Base-by-base conservation (phyloP, 176 grass and related monocot species). In the Luzula sylvatica region DNA sequence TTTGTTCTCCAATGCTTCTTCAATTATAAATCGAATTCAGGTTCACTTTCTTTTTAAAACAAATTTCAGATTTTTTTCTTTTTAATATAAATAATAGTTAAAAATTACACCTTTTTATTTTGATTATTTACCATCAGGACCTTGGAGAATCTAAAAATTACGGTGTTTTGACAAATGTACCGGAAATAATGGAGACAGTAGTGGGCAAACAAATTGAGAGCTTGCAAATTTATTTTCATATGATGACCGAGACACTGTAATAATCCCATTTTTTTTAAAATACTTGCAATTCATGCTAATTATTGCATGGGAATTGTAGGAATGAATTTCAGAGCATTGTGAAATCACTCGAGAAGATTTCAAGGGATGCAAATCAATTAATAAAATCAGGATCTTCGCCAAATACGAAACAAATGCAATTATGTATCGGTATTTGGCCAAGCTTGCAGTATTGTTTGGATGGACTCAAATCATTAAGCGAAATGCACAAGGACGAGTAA, bases 401-500 rank as follows among this genome's bases (percentile, higher is more conserved):
- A 15, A 78, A 19, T 3, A 13, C 57, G 17, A 72, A 76, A 49
- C 84, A 89, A 46, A 79, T 86, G 90, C 65, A 78, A 55, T 56
- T 88, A 35, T 73, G 70, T 55, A 23, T 96, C 46, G 84, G 84
- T 65, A 56, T 81, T 46, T 88, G 75, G 73, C 83, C 80, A 45
- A 82, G 61, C 45, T 18, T 95, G 42, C 63, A 64, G 2, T 38
- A 88, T 40, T 96, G 84, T 71, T 73, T 88, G 70, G 58, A 71
- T 73, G 83, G 80, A 35, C 68, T 96, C 44, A 63, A 15, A 40
- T 60, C 50, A 5, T 69, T 89, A 46, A 72, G 66, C 2, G 74
- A 82, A 11, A 86, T 96, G 84, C 66, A 88, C 28, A 69, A 70
- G 50, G 56, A 52, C 32, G 90, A 88, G 83, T 88, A 86, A 84